Conservation (phyloP, 2,329 filamentous ascomycete genomes). For the Aspergillus eucalypticola region DNA sequence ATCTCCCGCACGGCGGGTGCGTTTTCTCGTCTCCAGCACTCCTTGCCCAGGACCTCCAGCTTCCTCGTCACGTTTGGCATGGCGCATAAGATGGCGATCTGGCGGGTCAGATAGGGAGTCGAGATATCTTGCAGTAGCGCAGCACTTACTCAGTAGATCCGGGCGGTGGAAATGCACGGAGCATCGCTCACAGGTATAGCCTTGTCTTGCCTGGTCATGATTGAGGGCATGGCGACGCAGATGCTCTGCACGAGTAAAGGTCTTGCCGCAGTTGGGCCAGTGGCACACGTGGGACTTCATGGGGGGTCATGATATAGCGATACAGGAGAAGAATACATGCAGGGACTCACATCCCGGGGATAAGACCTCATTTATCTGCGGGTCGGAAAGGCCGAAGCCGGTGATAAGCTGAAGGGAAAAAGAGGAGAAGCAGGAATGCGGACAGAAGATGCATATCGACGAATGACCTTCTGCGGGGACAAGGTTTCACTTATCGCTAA, state of each 20-base stretch:
- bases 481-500: neutral
- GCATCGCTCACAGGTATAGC: constrained; percentile 58
- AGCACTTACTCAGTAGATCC: constrained; percentile 56
- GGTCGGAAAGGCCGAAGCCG: neutral
- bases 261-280: constrained; percentile 52
- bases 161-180: constrained; percentile 62
- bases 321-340: neutral
- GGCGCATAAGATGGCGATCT: constrained; percentile 60
- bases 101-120: constrained; percentile 16
- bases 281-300: constrained; percentile 38
- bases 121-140: neutral
- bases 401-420: neutral
- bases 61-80: constrained; percentile 54
- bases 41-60: constrained; percentile 51
- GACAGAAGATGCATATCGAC: neutral
- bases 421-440: too few relatives aligned
- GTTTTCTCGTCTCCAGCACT: constrained; percentile 52
- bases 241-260: constrained; percentile 60
- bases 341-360: too few relatives aligned
- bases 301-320: neutral
- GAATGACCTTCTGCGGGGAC: constrained; percentile 9
- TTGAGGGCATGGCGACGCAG: constrained; percentile 60
- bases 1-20: constrained; percentile 50
- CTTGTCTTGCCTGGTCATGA: constrained; percentile 53
- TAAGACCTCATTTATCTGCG: neutral